Base-by-base conservation (phyloP, 305 asterid species). In the Withania somnifera region DNA sequence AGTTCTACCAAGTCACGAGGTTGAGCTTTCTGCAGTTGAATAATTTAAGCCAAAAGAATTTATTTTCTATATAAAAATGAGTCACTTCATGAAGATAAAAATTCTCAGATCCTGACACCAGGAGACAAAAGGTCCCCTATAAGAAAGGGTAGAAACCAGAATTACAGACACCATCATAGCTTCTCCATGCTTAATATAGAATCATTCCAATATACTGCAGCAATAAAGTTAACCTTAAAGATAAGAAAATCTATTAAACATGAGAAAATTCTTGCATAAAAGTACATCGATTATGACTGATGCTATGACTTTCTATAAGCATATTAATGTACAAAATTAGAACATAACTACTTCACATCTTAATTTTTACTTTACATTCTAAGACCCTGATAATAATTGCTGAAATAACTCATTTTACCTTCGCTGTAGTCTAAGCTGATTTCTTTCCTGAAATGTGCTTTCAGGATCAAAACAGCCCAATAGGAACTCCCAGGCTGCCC, bases 381-480 rank as follows among this genome's bases (percentile, higher is more conserved):
- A 13, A 47, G 6, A 47, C 17, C 6, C 42, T 13, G 26, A 3
- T 75, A 75, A 52, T 50, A 75, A 47, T 45, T 75, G 85, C 82
- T 64, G 77, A 85, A 83, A 85, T 40, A 82, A 68, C 73, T 82
- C 45, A 69, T 63, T 52, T 81, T 89, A 94, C 99, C 99, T 94
- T 84, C 99, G 85, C 66, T 67, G 90, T 78, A 88, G 83, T 86
- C 97, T 90, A 81, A 94, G 81, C 66, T 88, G 92, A 60, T 89
- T 90, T 88, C 99, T 87, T 88, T 91, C 95, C 82, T 90, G 90
- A 30, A 24, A 82, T 50, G 97, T 92, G 89, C 97, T 94, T 84
- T 88, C 89, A 81, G 99, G 98, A 85, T 95, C 98, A 92, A 78
- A 95, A 88, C 98, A 93, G 60, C 99, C 99, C 90, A 95, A 86